Base-by-base conservation (phyloP, 2,329 filamentous ascomycete genomes). In the Colletotrichum liaoningense region DNA sequence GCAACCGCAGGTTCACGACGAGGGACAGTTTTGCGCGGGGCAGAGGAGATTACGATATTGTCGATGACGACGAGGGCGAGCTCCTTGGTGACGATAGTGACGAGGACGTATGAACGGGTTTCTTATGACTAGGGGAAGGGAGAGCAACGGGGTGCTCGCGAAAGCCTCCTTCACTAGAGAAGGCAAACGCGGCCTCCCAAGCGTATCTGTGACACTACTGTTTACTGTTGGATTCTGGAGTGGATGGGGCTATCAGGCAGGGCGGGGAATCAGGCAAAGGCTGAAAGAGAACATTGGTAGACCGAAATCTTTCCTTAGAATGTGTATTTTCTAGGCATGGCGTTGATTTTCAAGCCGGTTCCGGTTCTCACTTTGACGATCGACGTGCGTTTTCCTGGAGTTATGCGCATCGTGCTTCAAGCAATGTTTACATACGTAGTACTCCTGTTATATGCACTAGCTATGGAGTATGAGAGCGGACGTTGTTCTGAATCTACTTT, bases 51-150 rank as follows among this genome's bases (percentile, higher is more conserved):
- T 98, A 98, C 82, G 91, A 92, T 19, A 89, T 93, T 78, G 95
- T 98, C 64, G 95, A 97, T 78, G 94, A 97, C 63, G 97, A 98
- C 80, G 97, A 98, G 81, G 96, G 96, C 62, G 96, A 98, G 86
- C 85, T 99, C 77, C 85, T 99, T 46, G 97, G 97, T 1, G 96
- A 98, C 77, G 95, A 97, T 73, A 95, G 95, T 77, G 96, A 98
- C 76, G 95, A 98, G 79, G 96, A 98, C 74, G 93, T 93, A 52
- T 85, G 57, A 71, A 72, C 24, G 38, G 52, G 24, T 22, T 56
- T 56, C 42, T 55, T 59, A 72, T 30, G 62, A 55, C n/a, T 3
- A 7, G 35, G 54, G 28, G 4, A 35, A 52, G 26, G 12, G 38
- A 19, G 16, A 42, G 38, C 38, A 49, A 49, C 3, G 42, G 42